A percentile compares a stretch with the other conserved stretches of the same genome.
Conservation (phyloP, 768 basidiomycete genomes). For the Ramaria sp. region DNA sequence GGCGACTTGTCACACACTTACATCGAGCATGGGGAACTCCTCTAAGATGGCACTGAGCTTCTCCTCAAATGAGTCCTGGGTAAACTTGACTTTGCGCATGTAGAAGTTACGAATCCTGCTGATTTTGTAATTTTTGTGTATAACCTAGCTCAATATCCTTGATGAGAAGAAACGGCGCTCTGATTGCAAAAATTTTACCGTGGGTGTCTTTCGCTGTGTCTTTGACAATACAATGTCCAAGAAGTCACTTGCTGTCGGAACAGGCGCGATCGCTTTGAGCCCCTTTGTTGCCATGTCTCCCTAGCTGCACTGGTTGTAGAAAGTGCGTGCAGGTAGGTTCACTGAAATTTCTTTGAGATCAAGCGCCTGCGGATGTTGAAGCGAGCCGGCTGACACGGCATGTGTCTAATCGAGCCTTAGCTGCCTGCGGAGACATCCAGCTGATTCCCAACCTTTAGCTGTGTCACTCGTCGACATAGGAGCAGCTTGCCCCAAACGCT, state of each 20-base stretch:
- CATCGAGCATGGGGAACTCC: constrained; percentile 97
- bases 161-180: not conserved
- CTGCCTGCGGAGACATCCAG: too few species aligned
- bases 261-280: constrained; percentile 96
- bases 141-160: constrained; percentile 45
- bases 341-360: not conserved
- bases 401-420: not conserved
- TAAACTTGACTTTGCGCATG: constrained; percentile 99
- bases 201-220: constrained; percentile 96
- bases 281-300: constrained; percentile 66
- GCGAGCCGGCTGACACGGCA: not conserved
- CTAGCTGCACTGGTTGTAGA: too few species aligned
- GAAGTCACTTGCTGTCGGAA: constrained; percentile 92
- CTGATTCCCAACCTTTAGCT: too few species aligned
- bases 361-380: constrained; percentile 6
- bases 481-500: not conserved
- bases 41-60: constrained; percentile 86
- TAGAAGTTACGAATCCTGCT: constrained; percentile 96
- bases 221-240: constrained; percentile 88
- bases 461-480: not conserved
- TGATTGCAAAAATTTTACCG: constrained; percentile 34
- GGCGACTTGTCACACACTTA: constrained; percentile 29
- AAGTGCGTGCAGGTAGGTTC: not conserved
- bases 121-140: constrained; percentile 99
- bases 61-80: constrained; percentile 93